phyloP scores from a whole-genome alignment of 345 rosid species.

The Eucalyptus lansdowneana region DNA sequence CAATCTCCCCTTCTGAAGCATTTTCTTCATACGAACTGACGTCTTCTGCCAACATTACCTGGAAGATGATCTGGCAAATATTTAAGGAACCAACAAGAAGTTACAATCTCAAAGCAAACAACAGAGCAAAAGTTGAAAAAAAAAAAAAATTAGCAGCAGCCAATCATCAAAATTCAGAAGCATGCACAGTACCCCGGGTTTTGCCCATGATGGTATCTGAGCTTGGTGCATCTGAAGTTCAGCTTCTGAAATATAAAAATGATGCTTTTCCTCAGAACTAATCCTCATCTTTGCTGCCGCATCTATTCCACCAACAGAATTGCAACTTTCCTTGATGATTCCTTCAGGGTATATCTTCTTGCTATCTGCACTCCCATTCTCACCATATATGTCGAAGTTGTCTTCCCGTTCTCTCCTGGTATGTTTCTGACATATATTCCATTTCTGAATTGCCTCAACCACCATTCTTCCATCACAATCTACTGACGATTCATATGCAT shows the following conservation, averaged over 20 bases:
- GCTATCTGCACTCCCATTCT: slow-evolving; percentile 47
- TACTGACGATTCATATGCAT: slow-evolving; percentile 28
- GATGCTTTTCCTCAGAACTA: slow-evolving; percentile 42
- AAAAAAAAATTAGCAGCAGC: not conserved
- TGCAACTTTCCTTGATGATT: slow-evolving; percentile 16
- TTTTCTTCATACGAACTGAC: slow-evolving; percentile 15
- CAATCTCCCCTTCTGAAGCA: slow-evolving; percentile 47
- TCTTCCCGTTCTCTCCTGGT: slow-evolving; percentile 63
- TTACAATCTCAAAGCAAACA: not conserved
- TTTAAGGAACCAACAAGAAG: not conserved
- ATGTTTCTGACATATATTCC: slow-evolving; percentile 77
- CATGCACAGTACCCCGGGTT: slow-evolving; percentile 39
- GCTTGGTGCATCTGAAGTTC: slow-evolving; percentile 63
- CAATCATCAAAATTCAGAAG: not conserved
- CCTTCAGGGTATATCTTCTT: slow-evolving; percentile 75
- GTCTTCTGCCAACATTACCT: slow-evolving; percentile 24
- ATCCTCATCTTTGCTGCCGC: slow-evolving; percentile 9
- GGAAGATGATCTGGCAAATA: slow-evolving; percentile 47
- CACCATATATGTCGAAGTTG: slow-evolving; percentile 73
- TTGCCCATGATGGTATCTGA: slow-evolving; percentile 49
- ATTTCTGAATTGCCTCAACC: slow-evolving; percentile 70
- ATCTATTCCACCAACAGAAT: slow-evolving; percentile 11
- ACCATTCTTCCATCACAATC: slow-evolving; percentile 61
- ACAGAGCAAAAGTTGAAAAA: not conserved
- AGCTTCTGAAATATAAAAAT: slow-evolving; percentile 72